These are phyloP conservation scores for Haplographium delicatum DNA, from an alignment of 495 filamentous ascomycete genomes.

Conservation along the genomic window DNA sequence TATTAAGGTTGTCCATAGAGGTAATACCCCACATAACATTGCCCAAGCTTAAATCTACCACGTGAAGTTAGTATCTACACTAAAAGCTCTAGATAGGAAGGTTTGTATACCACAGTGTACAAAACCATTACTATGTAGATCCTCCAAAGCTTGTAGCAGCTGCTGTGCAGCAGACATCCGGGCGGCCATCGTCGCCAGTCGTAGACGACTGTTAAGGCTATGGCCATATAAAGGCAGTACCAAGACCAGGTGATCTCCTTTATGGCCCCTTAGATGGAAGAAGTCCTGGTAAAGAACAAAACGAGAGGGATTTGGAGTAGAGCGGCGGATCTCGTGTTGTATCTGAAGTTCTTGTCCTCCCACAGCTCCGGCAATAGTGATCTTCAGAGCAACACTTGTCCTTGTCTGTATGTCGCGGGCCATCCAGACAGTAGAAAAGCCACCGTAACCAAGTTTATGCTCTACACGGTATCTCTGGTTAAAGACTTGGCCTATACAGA, in stretches of 20 bases:
- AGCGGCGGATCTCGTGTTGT: conserved; percentile 2
- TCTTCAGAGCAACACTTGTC: conserved; percentile 10
- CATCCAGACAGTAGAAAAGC: conserved; percentile 16
- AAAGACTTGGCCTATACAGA: conserved; percentile 7
- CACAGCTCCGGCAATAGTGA: background rate
- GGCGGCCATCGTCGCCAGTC: conserved; percentile 17
- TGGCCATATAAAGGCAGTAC: conserved; percentile 29
- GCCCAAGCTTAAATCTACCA: background rate
- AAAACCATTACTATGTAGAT: conserved; percentile 27
- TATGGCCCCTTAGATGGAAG: background rate
- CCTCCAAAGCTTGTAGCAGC: conserved; percentile 28
- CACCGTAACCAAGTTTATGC: conserved; percentile 14
- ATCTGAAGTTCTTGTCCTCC: background rate
- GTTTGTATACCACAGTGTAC: conserved; percentile 25
- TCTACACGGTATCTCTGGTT: conserved; percentile 3
- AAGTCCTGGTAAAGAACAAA: background rate
- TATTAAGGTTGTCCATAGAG: background rate
- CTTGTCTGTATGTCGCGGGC: background rate
- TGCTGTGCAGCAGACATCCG: conserved; percentile 32
- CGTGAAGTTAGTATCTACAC: background rate
- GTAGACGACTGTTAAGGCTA: conserved; percentile 18
- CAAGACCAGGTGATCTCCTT: conserved; percentile 21
- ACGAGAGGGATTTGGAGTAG: background rate
- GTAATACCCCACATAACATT: background rate
- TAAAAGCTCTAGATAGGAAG: background rate